These are phyloP conservation scores for Pleurotus ostreatus DNA, from an alignment of 768 basidiomycete species.

Conservation along the genomic window DNA sequence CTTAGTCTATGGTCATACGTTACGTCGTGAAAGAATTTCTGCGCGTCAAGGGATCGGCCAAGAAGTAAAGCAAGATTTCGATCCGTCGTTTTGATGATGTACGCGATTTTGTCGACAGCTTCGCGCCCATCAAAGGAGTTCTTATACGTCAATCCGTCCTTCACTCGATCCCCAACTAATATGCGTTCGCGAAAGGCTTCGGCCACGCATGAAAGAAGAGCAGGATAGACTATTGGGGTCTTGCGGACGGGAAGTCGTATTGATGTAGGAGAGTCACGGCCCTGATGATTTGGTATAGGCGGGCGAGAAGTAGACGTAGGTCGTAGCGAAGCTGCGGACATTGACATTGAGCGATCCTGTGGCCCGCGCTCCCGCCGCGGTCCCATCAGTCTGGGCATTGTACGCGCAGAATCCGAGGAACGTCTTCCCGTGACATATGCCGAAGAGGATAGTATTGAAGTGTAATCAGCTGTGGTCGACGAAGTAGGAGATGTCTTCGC, in stretches of 20 bases:
- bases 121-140: constrained; percentile 96
- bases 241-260: constrained; percentile 41
- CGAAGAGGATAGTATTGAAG: constrained; percentile 9
- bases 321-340: constrained; percentile 57
- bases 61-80: constrained; percentile 91
- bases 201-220: constrained; percentile 89
- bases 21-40: constrained; percentile 99
- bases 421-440: constrained; percentile 35
- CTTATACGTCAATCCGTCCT: constrained; percentile 95
- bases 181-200: constrained; percentile 89
- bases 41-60: constrained; percentile 94
- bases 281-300: constrained; percentile 30
- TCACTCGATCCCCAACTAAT: constrained; percentile 70
- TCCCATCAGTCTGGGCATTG: constrained; percentile 44
- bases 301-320: constrained; percentile 39
- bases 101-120: constrained; percentile 94
- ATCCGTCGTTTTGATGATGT: constrained; percentile 98
- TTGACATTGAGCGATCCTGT: constrained; percentile 75
- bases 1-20: constrained; percentile 96
- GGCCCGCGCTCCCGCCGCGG: constrained; percentile 55
- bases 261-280: constrained; percentile 35
- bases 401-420: constrained; percentile 69
- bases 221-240: constrained; percentile 88
- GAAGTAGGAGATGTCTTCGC: constrained; percentile 38
- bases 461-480: constrained; percentile 21